These are phyloP conservation scores for Closterium sp. DNA, from an alignment of 139 green algal genomes.

Conservation along the genomic window DNA sequence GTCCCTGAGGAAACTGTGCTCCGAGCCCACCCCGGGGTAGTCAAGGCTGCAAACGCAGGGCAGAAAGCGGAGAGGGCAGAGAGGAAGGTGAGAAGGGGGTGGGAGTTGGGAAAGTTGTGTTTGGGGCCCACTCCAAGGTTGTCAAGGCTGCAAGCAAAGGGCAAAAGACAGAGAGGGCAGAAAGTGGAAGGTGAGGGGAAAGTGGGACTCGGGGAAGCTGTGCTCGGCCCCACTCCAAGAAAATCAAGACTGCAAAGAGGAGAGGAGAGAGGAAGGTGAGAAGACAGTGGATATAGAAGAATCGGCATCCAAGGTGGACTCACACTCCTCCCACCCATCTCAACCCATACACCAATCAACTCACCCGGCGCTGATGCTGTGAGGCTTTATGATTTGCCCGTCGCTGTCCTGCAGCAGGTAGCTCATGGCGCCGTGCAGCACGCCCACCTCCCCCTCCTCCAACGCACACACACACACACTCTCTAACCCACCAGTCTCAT, in stretches of 20 bases:
- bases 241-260: slow-evolving; percentile 81
- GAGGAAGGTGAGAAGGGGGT: no score
- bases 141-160: slow-evolving; percentile 67
- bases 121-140: slow-evolving; percentile 93
- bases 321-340: neutral
- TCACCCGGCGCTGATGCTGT: slow-evolving; percentile 90
- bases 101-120: slow-evolving; percentile 90
- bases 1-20: slow-evolving; percentile 98
- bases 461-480: neutral
- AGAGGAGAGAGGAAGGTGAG: no score
- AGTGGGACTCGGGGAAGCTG: slow-evolving; percentile 80
- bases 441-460: slow-evolving; percentile 75
- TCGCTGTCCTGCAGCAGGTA: slow-evolving; percentile 96
- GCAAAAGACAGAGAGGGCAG: neutral
- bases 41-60: slow-evolving; percentile 69
- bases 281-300: no score
- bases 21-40: slow-evolving; percentile 92
- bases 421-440: slow-evolving; percentile 93
- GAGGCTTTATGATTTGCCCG: slow-evolving; percentile 85
- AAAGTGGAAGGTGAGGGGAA: neutral
- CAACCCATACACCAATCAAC: neutral
- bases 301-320: no score
- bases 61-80: neutral
- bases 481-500: no score
- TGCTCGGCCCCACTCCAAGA: slow-evolving; percentile 94